Percentiles rank a stretch among this genome's conserved stretches.
Evolutionary conservation across 169 alveolate genomes (phyloP).

Genomic region (Eimeria acervulina): DNA sequence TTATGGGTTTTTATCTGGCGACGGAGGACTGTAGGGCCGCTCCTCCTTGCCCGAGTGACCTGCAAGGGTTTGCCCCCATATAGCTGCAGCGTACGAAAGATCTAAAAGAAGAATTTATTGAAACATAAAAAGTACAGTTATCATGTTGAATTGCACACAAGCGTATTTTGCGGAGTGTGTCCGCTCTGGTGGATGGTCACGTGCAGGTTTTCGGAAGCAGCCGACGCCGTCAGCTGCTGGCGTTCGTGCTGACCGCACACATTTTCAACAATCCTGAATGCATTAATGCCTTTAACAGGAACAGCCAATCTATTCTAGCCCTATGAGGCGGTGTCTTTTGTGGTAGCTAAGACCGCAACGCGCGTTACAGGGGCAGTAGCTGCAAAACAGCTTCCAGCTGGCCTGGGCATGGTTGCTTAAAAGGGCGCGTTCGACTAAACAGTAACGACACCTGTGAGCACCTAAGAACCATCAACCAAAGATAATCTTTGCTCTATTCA

Average conservation of each 20-base stretch:
- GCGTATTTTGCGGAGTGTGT: not conserved
- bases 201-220: not conserved
- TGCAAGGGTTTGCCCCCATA: not conserved
- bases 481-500: too few relatives aligned
- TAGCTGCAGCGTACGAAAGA: not conserved
- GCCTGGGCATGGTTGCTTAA: not conserved
- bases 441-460: not conserved
- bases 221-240: not conserved
- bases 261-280: not conserved
- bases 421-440: not conserved
- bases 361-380: not conserved
- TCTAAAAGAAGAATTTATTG: not conserved
- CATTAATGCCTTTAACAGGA: not conserved
- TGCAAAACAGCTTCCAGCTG: not conserved
- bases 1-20: not conserved
- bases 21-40: not conserved
- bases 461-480: too few relatives aligned
- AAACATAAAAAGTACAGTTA: not conserved
- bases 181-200: not conserved
- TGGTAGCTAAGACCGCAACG: not conserved
- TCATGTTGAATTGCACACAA: not conserved
- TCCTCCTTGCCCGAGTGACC: not conserved
- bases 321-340: not conserved
- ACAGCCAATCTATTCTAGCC: not conserved
- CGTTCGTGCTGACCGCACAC: not conserved